phyloP scores from a whole-genome alignment of 371 early-diverging fungal species.

The Batkoa obscura region DNA sequence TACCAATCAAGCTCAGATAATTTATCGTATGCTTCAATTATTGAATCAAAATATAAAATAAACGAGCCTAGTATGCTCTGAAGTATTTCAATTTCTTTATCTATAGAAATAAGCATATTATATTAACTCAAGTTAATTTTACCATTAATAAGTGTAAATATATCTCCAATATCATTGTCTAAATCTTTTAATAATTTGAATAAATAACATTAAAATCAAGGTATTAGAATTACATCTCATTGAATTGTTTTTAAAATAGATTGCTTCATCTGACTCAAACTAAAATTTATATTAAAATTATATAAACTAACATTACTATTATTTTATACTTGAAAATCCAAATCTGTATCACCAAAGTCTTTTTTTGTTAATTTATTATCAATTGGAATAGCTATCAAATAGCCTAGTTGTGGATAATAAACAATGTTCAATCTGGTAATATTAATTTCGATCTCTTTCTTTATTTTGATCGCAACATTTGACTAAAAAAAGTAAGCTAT shows the following conservation, averaged over 20 bases:
- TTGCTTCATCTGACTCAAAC: neutral
- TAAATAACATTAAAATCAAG: neutral
- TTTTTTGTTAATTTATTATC: neutral
- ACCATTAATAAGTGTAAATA: constrained; percentile 2
- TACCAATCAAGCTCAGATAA: constrained; percentile 2
- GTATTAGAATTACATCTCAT: neutral
- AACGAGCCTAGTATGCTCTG: neutral
- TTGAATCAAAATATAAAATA: neutral
- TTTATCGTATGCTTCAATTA: neutral
- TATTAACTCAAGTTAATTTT: neutral
- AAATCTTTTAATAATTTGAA: neutral
- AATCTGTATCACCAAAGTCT: neutral
- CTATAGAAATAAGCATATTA: neutral
- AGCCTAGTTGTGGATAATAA: constrained; percentile 5
- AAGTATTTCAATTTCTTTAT: constrained; percentile 1
- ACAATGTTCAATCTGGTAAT: constrained; percentile 2
- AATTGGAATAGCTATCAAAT: neutral
- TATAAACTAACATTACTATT: neutral
- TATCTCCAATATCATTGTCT: constrained; percentile 2
- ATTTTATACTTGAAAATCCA: constrained; percentile 1
- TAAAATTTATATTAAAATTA: neutral
- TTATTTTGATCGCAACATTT: neutral
- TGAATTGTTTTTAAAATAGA: neutral
- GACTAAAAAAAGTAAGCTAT: neutral
- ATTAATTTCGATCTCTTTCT: neutral